Evolutionary conservation across 495 filamentous ascomycete genomes (phyloP), one percentile per base, ranked within the genome.

Genomic region (Patellaria atrata): DNA sequence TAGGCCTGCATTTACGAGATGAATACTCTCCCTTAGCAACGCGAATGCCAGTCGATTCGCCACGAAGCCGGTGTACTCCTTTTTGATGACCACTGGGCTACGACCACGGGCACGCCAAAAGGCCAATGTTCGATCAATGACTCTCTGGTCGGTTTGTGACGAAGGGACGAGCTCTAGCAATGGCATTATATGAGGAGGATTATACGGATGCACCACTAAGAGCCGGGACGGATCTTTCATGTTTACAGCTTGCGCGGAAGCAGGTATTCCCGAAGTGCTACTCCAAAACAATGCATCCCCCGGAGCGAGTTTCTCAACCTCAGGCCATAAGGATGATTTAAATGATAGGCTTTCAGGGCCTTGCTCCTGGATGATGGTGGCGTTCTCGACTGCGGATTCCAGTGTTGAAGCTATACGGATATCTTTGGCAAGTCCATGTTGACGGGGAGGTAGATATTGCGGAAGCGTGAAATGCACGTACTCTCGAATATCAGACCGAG

Each of bases 141-240:
- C 37, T 20, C 47, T 48, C 1, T 52, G 16, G 0, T 41, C 35
- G 0, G 70, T 71, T 11, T 40, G 22, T 0, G 59, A 51, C 0
- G 61, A 56, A 0, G 70, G 70, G 1, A 75, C 72, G 35, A 74
- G 51, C 49, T 75, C 70, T n/a, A 75, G 52, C 0, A 76, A 43
- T 0, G 72, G 71, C 63, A 77, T 74, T 19, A 76, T 58, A 45
- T 77, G 68, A 5, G 70, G 73, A 12, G 69, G 73, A 25, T 77
- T 75, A 41, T 70, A 78, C 1, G 71, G 71, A 45, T 76, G 73
- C 13, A 69, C 68, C 3, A 73, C 61, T 0, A 74, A 37, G 3
- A 76, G 43, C 1, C 70, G 55, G 6, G 47, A 54, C 10, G 52
- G 58, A 20, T 69, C 59, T 15, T 49, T 30, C 53, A 68, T 57